Evolutionary conservation across 2,329 filamentous ascomycete genomes (phyloP), one percentile per base, ranked within the genome.

Genomic region (Drechslerella coelobrocha): DNA sequence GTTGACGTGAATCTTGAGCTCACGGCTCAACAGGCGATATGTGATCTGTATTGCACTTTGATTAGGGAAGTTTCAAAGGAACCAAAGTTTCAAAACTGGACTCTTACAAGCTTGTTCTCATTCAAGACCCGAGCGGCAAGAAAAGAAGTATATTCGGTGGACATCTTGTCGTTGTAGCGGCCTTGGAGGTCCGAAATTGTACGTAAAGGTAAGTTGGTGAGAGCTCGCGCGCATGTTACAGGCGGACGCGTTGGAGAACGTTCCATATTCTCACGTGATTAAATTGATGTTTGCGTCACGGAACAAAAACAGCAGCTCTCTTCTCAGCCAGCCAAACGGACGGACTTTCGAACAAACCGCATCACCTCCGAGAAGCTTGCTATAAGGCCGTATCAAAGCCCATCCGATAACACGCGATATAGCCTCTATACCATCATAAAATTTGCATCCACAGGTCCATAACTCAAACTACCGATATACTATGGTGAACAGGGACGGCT

Each of bases 1-100:
- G 77, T 95, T 94, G 78, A 90, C 88, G 78, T 97, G 89, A 47
- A 96, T 84, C 76, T 91, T 89, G 59, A 97, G 80, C 39, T 88
- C 89, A 76, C 93, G 86, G 79, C 92, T 94, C 72, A 99, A 81
- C 52, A 89, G 82, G 54, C 92, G 88, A 81, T 97, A 97, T 54
- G 90, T 96, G 76, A 96, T 84, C 92, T 96, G 5, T n/a, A 14
- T 17, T 10, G 41, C 21, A 12, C 21, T 31, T 27, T 41, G 14
- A 19, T 14, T 26, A 55, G 48, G 19, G 34, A 45, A 2, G 19
- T 9, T 45, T 31, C 9, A 43, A 47, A 27, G 29, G 14, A 9
- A 2, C 19, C 2, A 37, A 24, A 55, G n/a, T n/a, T n/a, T n/a
- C n/a, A 2, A 19, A 21, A 27, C 19, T 24, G 17, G 29, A 12